phyloP scores from a whole-genome alignment of 176 grass and related monocot species.

The Triticum dicoccoides region DNA sequence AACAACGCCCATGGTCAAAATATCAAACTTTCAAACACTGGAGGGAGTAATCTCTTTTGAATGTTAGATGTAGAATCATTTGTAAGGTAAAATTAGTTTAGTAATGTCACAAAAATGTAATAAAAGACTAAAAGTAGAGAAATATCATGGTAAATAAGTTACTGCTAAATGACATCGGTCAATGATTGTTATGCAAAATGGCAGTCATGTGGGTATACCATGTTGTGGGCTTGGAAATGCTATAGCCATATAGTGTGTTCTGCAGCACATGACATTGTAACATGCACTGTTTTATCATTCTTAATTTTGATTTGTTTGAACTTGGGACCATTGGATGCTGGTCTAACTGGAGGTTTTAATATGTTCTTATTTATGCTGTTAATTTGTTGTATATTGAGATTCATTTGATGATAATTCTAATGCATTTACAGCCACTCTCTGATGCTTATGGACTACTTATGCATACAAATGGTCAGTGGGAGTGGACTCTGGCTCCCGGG shows the following conservation, averaged over 20 bases:
- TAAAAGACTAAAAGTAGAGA: not conserved
- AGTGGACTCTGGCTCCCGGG: conserved; percentile 98
- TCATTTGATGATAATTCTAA: conserved; percentile 31
- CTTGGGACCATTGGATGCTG: not conserved
- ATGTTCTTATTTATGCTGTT: conserved; percentile 8
- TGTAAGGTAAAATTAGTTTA: conserved; percentile 8
- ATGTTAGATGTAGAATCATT: not conserved
- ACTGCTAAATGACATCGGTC: not conserved
- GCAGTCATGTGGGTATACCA: not conserved
- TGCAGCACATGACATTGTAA: not conserved
- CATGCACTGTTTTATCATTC: not conserved
- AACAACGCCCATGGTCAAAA: not conserved
- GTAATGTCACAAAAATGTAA: not conserved
- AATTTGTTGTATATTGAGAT: not conserved
- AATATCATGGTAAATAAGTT: conserved; percentile 15
- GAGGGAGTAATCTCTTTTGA: not conserved
- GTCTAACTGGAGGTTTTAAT: not conserved
- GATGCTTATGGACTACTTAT: conserved; percentile 98
- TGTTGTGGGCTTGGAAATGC: not conserved
- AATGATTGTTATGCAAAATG: conserved; percentile 15
- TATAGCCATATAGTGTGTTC: not conserved
- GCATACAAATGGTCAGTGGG: conserved; percentile 98
- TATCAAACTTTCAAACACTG: not conserved
- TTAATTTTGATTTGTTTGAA: conserved; percentile 22
- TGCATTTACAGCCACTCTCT: conserved; percentile 67